A percentile compares a stretch with the other conserved stretches of the same genome.
phyloP scores from a whole-genome alignment of 257 asterid species.

The Solanum raphanifolium region DNA sequence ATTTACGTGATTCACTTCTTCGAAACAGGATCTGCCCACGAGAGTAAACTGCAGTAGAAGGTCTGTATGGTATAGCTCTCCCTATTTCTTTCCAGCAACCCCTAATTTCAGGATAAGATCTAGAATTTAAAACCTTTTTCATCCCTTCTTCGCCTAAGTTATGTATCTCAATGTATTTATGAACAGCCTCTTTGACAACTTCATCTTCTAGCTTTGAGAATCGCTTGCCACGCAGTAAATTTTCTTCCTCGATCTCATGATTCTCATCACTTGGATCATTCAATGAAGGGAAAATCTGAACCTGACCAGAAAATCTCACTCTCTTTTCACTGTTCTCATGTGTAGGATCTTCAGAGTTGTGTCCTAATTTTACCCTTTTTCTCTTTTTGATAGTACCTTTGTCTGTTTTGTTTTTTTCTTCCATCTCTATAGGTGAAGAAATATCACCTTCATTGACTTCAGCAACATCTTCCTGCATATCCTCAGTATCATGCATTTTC shows the following conservation, averaged over 20 bases:
- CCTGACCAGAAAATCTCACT: background rate
- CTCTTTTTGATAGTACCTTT: background rate
- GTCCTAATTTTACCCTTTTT: background rate
- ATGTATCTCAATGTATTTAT: background rate
- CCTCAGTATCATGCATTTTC: background rate
- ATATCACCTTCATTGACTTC: background rate
- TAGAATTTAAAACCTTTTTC: background rate
- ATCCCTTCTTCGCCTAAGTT: background rate
- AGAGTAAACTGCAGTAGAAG: background rate
- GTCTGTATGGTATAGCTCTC: background rate
- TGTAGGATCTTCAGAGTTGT: background rate
- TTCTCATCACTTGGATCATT: background rate
- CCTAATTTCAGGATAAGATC: background rate
- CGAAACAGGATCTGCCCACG: background rate
- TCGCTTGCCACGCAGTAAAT: background rate
- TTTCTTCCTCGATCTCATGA: background rate
- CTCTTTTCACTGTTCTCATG: background rate
- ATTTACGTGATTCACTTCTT: background rate
- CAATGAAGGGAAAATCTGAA: background rate
- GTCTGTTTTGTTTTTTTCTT: background rate
- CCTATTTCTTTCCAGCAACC: background rate
- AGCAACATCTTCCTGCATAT: background rate
- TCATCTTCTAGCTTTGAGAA: background rate
- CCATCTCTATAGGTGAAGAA: background rate
- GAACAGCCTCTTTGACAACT: background rate